A percentile compares a stretch with the other conserved stretches of the same genome.
phyloP scores from a whole-genome alignment of 148 eudicot species.

The Pouteria glomerata region DNA sequence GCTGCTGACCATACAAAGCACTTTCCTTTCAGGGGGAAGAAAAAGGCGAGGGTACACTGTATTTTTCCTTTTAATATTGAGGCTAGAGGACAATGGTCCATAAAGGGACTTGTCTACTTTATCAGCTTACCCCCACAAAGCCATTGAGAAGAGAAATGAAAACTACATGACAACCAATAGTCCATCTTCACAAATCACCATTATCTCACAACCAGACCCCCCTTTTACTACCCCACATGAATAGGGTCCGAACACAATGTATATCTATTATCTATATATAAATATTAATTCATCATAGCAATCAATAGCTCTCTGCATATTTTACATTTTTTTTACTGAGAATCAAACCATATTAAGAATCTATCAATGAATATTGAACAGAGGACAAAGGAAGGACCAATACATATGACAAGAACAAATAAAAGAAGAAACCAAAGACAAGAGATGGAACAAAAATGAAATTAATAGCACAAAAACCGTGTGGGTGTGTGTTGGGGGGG shows the following conservation, averaged over 20 bases:
- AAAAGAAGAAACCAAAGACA: too few relatives aligned
- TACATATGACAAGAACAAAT: too few relatives aligned
- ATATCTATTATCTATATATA: background rate
- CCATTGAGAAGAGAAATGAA: conserved; percentile 22
- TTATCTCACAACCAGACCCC: background rate
- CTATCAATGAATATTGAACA: background rate
- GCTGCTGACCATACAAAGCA: conserved; percentile 51
- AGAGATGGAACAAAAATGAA: background rate
- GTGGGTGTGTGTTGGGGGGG: too few relatives aligned
- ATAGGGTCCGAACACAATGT: conserved; percentile 1
- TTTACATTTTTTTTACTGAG: background rate
- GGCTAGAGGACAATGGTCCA: conserved; percentile 20
- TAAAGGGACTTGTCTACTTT: conserved; percentile 29
- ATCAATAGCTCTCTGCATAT: background rate
- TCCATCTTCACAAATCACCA: conserved; percentile 9
- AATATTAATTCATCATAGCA: background rate
- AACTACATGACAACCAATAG: conserved; percentile 22
- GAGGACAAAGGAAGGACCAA: background rate
- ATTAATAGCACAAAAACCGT: background rate
- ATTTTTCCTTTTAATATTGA: conserved; percentile 18
- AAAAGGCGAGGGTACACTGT: conserved; percentile 24
- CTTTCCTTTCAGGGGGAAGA: conserved; percentile 20
- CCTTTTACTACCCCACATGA: background rate
- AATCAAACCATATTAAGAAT: background rate
- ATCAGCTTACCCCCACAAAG: conserved; percentile 21